These are phyloP conservation scores for Dentipellis fragilis DNA, from an alignment of 768 basidiomycete species.

Conservation along the genomic window DNA sequence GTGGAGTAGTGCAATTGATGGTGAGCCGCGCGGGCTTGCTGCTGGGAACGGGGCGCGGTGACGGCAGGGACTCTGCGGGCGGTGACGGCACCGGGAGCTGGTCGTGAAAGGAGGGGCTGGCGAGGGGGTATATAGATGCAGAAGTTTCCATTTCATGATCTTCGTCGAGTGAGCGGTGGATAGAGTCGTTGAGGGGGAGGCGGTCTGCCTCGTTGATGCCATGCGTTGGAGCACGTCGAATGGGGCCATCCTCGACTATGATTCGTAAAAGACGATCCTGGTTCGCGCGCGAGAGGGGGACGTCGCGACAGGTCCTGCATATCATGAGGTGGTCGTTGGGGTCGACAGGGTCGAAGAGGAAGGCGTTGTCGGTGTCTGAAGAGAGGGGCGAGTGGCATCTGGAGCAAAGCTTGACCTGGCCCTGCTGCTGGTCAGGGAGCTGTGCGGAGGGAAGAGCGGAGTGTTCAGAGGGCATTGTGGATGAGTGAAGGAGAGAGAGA, in stretches of 20 bases:
- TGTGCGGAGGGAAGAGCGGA: slow-evolving; percentile 2
- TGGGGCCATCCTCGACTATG: slow-evolving; percentile 1
- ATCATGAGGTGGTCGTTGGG: slow-evolving; percentile 9
- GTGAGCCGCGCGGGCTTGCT: not conserved
- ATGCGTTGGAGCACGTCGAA: slow-evolving; percentile 2
- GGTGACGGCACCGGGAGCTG: slow-evolving; percentile 14
- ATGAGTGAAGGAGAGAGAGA: not conserved
- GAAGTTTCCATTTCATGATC: not conserved
- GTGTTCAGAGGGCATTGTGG: slow-evolving; percentile 4
- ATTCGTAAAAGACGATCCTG: slow-evolving; percentile 1
- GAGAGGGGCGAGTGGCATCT: slow-evolving; percentile 12
- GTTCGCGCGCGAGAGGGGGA: not conserved
- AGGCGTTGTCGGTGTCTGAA: slow-evolving; percentile 8
- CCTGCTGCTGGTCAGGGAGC: slow-evolving; percentile 7
- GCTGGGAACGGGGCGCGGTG: not conserved
- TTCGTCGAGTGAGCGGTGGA: not conserved
- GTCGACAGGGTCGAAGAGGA: slow-evolving; percentile 8
- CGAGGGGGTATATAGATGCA: not conserved
- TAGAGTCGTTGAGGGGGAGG: not conserved
- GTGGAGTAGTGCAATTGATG: slow-evolving; percentile 22
- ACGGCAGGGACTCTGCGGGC: slow-evolving; percentile 19
- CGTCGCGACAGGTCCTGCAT: slow-evolving; percentile 10
- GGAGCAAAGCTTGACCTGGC: slow-evolving; percentile 12
- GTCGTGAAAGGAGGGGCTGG: not conserved
- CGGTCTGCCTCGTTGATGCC: slow-evolving; percentile 4